Conservation (phyloP, 2,329 filamentous ascomycete species). For the Colletotrichum sansevieriae region DNA sequence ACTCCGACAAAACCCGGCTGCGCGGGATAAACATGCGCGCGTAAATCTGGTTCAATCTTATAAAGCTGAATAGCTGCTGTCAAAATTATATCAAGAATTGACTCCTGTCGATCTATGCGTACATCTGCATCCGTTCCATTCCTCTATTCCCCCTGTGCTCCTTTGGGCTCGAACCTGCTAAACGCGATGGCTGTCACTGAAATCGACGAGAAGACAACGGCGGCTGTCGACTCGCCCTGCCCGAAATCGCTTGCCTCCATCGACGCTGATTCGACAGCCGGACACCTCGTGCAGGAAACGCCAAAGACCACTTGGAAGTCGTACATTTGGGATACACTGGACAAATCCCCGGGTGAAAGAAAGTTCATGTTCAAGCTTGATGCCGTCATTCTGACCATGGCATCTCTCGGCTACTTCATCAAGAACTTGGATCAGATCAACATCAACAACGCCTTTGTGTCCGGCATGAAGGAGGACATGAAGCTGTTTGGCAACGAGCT, state of each 20-base stretch:
- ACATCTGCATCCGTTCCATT: not conserved
- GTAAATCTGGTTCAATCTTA: not conserved
- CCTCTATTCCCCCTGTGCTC: not conserved
- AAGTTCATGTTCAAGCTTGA: conserved; percentile 59
- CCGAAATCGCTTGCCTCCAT: conserved; percentile 22
- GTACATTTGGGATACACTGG: conserved; percentile 63
- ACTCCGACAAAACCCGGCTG: conserved; percentile 8
- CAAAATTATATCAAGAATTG: not conserved
- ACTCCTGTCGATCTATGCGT: not conserved
- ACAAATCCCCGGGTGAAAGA: conserved; percentile 56
- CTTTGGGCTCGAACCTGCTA: not conserved
- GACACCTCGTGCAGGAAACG: conserved; percentile 44
- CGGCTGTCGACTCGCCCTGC: conserved; percentile 21
- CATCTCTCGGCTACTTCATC: conserved; percentile 47
- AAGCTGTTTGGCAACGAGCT: conserved; percentile 47
- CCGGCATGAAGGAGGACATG: conserved; percentile 47
- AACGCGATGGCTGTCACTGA: conserved; percentile 20
- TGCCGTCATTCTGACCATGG: conserved; percentile 53
- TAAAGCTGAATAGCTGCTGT: conserved; percentile 6
- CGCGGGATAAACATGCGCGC: not conserved
- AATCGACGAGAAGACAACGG: conserved; percentile 21
- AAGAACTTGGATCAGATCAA: conserved; percentile 50
- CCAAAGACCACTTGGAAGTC: conserved; percentile 59
- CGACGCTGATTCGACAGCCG: not conserved
- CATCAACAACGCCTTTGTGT: conserved; percentile 52